These are phyloP conservation scores for Cyberlindnera galapagoensis DNA, from an alignment of 805 yeast genomes.

Conservation along the genomic window DNA sequence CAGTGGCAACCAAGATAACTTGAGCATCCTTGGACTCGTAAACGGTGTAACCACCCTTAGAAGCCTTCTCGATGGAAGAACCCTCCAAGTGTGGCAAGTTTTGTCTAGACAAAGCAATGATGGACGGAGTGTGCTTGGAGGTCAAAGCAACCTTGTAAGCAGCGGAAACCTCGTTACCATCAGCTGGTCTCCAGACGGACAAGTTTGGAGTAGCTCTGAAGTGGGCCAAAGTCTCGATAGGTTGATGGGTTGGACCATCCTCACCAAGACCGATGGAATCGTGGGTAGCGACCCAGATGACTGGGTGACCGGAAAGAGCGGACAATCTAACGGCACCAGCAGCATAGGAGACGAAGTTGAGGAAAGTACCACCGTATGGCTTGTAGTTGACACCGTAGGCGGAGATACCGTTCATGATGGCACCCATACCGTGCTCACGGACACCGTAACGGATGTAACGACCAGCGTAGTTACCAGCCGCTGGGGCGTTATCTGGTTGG, in stretches of 20 bases:
- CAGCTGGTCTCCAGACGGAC: constrained; percentile 90
- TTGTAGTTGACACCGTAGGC: constrained; percentile 84
- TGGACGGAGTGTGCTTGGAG: constrained; percentile 59
- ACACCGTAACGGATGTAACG: constrained; percentile 97
- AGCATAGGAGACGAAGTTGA: constrained; percentile 83
- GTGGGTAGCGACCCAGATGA: constrained; percentile 84
- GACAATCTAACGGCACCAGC: constrained; percentile 84
- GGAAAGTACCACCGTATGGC: constrained; percentile 96
- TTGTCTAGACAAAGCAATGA: constrained; percentile 79
- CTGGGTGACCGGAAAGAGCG: constrained; percentile 77
- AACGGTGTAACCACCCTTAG: constrained; percentile 90
- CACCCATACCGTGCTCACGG: constrained; percentile 99
- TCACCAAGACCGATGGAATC: constrained; percentile 90
- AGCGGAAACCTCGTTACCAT: constrained; percentile 84
- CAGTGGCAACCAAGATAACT: constrained; percentile 78
- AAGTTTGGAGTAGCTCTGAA: constrained; percentile 80
- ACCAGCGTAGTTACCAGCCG: constrained; percentile 82
- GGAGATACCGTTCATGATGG: constrained; percentile 93
- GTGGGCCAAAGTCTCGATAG: constrained; percentile 83
- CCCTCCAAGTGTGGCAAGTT: constrained; percentile 91
- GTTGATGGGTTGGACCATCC: constrained; percentile 93
- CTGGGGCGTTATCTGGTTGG: constrained; percentile 78
- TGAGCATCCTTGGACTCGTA: constrained; percentile 55
- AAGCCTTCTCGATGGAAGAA: constrained; percentile 84
- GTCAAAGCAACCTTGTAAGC: constrained; percentile 65